Base-by-base conservation (phyloP, 306 rosid species). In the Calophaca sinica region DNA sequence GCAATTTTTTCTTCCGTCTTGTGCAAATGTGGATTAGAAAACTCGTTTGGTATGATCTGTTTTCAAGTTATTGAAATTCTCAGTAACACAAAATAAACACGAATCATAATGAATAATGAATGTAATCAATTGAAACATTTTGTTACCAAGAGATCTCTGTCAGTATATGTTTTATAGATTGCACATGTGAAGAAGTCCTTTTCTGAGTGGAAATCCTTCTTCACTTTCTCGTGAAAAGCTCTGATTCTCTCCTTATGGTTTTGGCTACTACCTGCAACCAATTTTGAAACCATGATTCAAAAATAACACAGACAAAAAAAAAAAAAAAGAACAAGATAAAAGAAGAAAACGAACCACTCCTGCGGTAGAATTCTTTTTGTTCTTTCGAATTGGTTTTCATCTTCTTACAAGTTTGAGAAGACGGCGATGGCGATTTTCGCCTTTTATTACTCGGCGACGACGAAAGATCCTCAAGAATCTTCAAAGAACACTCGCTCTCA, bases 71-170 rank as follows among this genome's bases (percentile, higher is more conserved):
- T 35, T 4, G 5, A 36, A 20, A 20, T 1, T 20, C 26, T 36
- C 6, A 36, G 1, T 36, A 5, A 4, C 4, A 36, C 3, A 1
- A 36, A 6, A 36, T 36, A 1, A 36, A 6, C 41, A 36, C 5
- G 6, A 36, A 36, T 36, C 41, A 36, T 36, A 49, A 68, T 15
- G 20, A 70, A 36, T 36, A 49, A 68, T 15, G 20, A 70, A 36
- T 44, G 2, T 52, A 6, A 54, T 38, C 7, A 20, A 42, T 41
- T 38, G 28, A 44, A 60, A 10, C 2, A 49, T 5, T 9, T 33
- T 46, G 20, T 77, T 78, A 78, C 82, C 82, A 78, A 3, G 26
- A 70, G 11, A 62, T 70, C 65, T 51, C 77, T 78, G 14, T 61
- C 49, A 2, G 29, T 3, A 26, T 70, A 61, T 42, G 77, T 9